Percentiles rank a stretch among this genome's conserved stretches.
Evolutionary conservation across 2,329 filamentous ascomycete genomes (phyloP).

Genomic region (Shiraia sp.): DNA sequence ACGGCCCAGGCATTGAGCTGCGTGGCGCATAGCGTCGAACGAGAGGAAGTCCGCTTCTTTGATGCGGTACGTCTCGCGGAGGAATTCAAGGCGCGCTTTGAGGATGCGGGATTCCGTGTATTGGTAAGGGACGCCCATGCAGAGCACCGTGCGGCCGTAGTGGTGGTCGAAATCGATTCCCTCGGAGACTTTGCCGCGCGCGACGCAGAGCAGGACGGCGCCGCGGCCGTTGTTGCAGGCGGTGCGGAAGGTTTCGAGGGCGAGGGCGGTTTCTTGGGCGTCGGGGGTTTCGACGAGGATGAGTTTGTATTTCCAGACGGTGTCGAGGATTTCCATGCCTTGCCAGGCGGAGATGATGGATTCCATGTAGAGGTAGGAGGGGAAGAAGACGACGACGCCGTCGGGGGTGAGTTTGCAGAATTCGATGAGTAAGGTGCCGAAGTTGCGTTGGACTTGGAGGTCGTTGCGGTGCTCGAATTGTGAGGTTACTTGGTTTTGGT

Average conservation of each 20-base stretch:
- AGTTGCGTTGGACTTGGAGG: slow-evolving; percentile 94
- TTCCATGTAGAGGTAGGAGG: slow-evolving; percentile 98
- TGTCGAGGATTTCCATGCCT: slow-evolving; percentile 94
- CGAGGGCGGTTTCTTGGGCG: slow-evolving; percentile 93
- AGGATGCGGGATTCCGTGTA: slow-evolving; percentile 98
- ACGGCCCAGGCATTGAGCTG: slow-evolving; percentile 92
- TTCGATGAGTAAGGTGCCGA: slow-evolving; percentile 88
- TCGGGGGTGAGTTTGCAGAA: slow-evolving; percentile 96
- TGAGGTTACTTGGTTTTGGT: slow-evolving; percentile 90
- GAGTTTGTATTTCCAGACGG: slow-evolving; percentile 98
- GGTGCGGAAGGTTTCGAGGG: slow-evolving; percentile 93
- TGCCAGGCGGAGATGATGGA: slow-evolving; percentile 99
- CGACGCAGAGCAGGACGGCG: slow-evolving; percentile 90
- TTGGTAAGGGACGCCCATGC: slow-evolving; percentile 96
- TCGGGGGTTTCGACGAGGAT: slow-evolving; percentile 98
- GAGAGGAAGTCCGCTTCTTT: slow-evolving; percentile 96
- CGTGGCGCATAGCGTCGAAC: slow-evolving; percentile 99
- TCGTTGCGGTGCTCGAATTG: slow-evolving; percentile 96
- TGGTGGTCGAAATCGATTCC: slow-evolving; percentile 99
- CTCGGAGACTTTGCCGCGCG: slow-evolving; percentile 94
- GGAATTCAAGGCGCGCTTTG: slow-evolving; percentile 91
- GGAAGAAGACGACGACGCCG: slow-evolving; percentile 98
- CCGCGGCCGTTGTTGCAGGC: slow-evolving; percentile 97
- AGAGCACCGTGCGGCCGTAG: slow-evolving; percentile 92
- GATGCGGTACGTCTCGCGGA: slow-evolving; percentile 97